phyloP scores from a whole-genome alignment of 306 rosid genomes.

The Vigna mungo region DNA sequence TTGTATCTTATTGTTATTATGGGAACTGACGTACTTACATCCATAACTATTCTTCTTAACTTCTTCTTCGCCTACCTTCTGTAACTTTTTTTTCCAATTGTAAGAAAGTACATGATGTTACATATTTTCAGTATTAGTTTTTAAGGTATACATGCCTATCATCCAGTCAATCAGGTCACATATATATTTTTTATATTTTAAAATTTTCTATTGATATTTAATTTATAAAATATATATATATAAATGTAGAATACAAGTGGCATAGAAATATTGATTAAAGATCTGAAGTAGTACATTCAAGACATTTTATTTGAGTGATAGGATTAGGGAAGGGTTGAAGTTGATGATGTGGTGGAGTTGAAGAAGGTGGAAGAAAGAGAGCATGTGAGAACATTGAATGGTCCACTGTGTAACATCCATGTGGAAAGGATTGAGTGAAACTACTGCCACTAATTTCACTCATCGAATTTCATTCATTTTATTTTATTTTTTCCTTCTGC shows the following conservation, averaged over 20 bases:
- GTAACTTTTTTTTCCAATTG: neutral
- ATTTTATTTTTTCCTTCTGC: neutral
- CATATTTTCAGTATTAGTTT: neutral
- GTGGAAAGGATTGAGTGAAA: neutral
- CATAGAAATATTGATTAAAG: neutral
- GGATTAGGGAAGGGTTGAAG: neutral
- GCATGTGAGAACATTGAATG: neutral
- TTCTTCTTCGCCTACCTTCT: neutral
- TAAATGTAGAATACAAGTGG: neutral
- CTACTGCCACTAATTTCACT: neutral
- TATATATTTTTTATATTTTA: too few relatives aligned
- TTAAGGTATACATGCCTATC: too few relatives aligned
- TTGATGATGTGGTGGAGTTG: neutral
- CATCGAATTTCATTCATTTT: neutral
- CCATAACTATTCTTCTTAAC: constrained; percentile 12
- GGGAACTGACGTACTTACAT: neutral
- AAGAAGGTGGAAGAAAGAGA: neutral
- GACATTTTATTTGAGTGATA: neutral
- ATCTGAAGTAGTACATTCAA: neutral
- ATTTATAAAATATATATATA: too few relatives aligned
- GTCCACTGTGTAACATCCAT: neutral
- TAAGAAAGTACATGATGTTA: neutral
- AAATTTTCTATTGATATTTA: too few relatives aligned
- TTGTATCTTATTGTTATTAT: constrained; percentile 9
- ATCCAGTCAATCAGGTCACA: too few relatives aligned